Base-by-base conservation (phyloP, 176 grass and related monocot genomes). In the Aegilops bicornis region DNA sequence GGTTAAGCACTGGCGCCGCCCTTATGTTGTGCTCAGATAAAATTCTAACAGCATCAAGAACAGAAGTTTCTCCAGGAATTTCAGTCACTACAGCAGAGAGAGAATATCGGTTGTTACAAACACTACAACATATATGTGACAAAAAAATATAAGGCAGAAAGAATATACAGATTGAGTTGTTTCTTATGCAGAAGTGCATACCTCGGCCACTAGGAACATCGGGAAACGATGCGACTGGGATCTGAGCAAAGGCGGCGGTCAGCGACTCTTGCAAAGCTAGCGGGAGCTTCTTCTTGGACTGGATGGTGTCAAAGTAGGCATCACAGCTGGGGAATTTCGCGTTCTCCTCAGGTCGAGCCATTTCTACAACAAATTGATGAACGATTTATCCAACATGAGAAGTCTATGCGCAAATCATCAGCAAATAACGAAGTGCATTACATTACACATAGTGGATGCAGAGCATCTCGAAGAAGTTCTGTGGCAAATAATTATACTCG, bases 221-320 rank as follows among this genome's bases (percentile, higher is more conserved):
- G 37, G 97, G 92, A 52, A 94, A 98, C 66, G 93, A 88, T 20
- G 93, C 86, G 58, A 94, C 97, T 19, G 88, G 86, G 84, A 98
- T 93, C 67, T 92, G 88, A 69, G 86, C 84, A 35, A 98, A 98
- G 50, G 97, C 94, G 7, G 88, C 84, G 22, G 92, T 98, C 43
- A 98, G 74, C 0, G 92, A 94, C 40, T 92, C 91, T 39, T 96
- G 97, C 79, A 98, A 88, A 92, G 80, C 70, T 39, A 87, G 76
- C 2, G 97, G 97, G 22, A 98, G 71, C 84, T 92, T 96, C 84
- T 98, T 98, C 77, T 98, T 98, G 36, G 85, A 90, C 66, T 98
- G 91, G 77, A 98, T 96, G 85, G 86, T 83, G 59, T 96, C 90
- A 86, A 98, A 98, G 83, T 98, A 98, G 13, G 94, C 90, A 89